phyloP scores from a whole-genome alignment of 768 basidiomycete species.

The Clitopilus hobsonii region DNA sequence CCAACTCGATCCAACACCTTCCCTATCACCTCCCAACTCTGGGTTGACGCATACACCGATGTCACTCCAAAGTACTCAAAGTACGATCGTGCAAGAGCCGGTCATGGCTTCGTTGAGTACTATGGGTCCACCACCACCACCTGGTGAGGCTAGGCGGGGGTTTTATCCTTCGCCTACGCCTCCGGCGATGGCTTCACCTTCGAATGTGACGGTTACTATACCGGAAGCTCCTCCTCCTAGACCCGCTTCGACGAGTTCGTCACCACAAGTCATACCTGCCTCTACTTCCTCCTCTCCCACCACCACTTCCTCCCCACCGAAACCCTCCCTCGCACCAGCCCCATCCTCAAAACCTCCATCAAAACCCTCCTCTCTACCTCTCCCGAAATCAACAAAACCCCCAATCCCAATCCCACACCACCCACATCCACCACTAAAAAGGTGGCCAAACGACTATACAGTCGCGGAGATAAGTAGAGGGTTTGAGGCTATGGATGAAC shows the following conservation, averaged over 20 bases:
- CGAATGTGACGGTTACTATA: neutral
- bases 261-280: too few relatives aligned
- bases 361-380: neutral
- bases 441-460: constrained; percentile 76
- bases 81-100: too few relatives aligned
- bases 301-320: neutral
- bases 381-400: neutral
- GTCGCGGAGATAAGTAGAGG: constrained; percentile 61
- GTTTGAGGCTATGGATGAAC: constrained; percentile 47
- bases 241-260: too few relatives aligned
- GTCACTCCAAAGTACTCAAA: neutral
- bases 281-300: too few relatives aligned
- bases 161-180: too few relatives aligned
- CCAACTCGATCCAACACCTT: too few relatives aligned
- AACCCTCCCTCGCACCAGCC: neutral
- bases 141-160: too few relatives aligned
- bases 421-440: constrained; percentile 61
- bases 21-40: too few relatives aligned
- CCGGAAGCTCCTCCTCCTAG: too few relatives aligned
- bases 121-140: too few relatives aligned
- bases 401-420: constrained; percentile 26
- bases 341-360: neutral
- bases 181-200: neutral
- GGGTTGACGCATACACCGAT: neutral
- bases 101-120: too few relatives aligned